Base-by-base conservation (phyloP, 2,329 filamentous ascomycete genomes). In the Nothophoma quercina region DNA sequence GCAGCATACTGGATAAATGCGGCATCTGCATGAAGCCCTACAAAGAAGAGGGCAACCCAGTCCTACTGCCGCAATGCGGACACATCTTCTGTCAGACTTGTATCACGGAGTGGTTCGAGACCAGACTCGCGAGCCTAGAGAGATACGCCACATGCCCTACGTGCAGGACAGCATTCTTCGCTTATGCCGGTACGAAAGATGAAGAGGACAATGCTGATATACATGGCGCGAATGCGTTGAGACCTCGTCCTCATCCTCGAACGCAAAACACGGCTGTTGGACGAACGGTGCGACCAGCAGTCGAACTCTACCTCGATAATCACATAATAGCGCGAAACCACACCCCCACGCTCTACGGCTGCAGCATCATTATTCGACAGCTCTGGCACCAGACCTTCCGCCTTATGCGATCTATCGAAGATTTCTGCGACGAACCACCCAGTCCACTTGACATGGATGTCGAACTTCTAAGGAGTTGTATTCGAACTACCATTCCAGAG, bases 11-110 rank as follows among this genome's bases (percentile, higher is more conserved):
- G 30, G 29, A 29, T 12, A 32, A 16, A 5, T 62, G 53, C 30
- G 35, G 19, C 2, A 62, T 61, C 22, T 59, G 55, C 41, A 26
- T 34, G 10, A 22, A 51, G 7, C 28, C 35, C 4, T 61, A 59
- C 22, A 25, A 16, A 0, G 15, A 35, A 10, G 4, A 13, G 8
- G 33, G 38, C 15, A 13, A 21, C 9, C 55, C 55, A 6, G 32
- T 54, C 2, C 36, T 51, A 5, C 44, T 59, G 19, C 38, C n/a
- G 15, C 34, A 28, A 10, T 62, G 58, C 29, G 51, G 55, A 2
- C 58, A 60, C 39, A 55, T 60, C 1, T 60, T 62, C 26, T 51
- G 55, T 8, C 48, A 35, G 12, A 38, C 39, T n/a, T 59, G 60
- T n/a, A 44, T 60, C 21, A 39, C 32, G 0, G 2, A 23, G 5